A percentile compares a stretch with the other conserved stretches of the same genome.
phyloP scores from a whole-genome alignment of 805 yeast species.

The Saccharomycopsis synnaedendra region DNA sequence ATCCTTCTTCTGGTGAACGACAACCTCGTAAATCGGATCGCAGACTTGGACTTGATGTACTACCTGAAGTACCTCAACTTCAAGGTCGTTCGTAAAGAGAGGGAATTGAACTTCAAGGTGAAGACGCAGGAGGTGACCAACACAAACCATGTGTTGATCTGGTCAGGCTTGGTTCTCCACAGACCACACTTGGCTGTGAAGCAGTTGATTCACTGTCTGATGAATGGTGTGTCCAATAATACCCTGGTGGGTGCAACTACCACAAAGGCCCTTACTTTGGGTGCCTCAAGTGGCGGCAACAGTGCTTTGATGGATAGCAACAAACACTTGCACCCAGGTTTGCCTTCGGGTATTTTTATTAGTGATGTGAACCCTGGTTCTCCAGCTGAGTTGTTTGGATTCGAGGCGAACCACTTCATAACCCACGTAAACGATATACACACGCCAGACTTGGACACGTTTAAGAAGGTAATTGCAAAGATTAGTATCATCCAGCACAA shows the following conservation, averaged over 20 bases:
- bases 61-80: conserved; percentile 15
- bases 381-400: conserved; percentile 16
- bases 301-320: conserved; percentile 6
- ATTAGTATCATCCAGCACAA: conserved; percentile 17
- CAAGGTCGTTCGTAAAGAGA: conserved; percentile 16
- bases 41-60: conserved; percentile 17
- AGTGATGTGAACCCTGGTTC: conserved; percentile 17
- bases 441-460: conserved; percentile 17
- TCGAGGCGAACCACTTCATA: conserved; percentile 15
- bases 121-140: conserved; percentile 16
- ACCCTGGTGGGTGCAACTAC: conserved; percentile 16
- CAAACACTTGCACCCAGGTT: conserved; percentile 17
- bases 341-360: conserved; percentile 16
- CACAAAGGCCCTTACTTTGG: conserved; percentile 15
- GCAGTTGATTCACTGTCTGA: conserved; percentile 16
- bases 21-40: conserved; percentile 15
- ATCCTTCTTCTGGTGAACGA: conserved; percentile 16
- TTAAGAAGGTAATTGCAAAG: conserved; percentile 17
- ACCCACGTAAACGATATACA: conserved; percentile 18
- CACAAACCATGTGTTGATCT: conserved; percentile 16
- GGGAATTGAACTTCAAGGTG: conserved; percentile 16
- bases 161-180: conserved; percentile 17
- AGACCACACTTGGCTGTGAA: conserved; percentile 16
- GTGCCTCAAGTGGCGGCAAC: conserved; percentile 4
- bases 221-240: conserved; percentile 16